Conservation (phyloP, 352 stramenopile species). For the Thalassiosira livingstoniorum region DNA sequence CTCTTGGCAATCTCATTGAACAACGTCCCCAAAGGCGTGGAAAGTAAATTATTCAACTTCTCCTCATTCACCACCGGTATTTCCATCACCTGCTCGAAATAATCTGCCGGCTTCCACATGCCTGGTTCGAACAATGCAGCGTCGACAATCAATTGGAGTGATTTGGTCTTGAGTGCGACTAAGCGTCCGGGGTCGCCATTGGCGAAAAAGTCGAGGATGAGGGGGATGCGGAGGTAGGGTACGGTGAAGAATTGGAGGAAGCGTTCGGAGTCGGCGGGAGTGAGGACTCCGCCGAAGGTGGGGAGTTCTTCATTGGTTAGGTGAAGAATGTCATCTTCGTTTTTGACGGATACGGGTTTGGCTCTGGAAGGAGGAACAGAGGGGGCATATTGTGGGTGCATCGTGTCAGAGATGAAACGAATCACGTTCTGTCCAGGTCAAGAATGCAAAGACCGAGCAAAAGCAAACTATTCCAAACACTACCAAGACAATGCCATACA, state of each 20-base stretch:
- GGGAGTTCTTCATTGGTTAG: slow-evolving; percentile 91
- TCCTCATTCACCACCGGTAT: slow-evolving; percentile 83
- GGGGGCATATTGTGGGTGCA: too few relatives aligned
- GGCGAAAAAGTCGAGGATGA: slow-evolving; percentile 97
- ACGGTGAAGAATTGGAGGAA: slow-evolving; percentile 99
- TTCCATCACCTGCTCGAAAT: slow-evolving; percentile 75
- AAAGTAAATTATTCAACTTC: slow-evolving; percentile 85
- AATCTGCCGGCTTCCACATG: slow-evolving; percentile 88
- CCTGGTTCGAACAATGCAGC: slow-evolving; percentile 90
- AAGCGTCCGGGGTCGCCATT: slow-evolving; percentile 86
- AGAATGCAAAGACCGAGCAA: too few relatives aligned
- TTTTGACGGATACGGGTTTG: slow-evolving; percentile 84
- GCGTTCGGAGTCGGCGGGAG: slow-evolving; percentile 95
- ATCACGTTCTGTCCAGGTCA: too few relatives aligned
- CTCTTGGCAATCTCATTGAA: slow-evolving; percentile 98
- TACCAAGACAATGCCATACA: slow-evolving; percentile 9
- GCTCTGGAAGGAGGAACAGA: slow-evolving; percentile 35
- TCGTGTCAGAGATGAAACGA: too few relatives aligned
- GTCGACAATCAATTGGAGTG: slow-evolving; percentile 90
- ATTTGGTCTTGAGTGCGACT: slow-evolving; percentile 85
- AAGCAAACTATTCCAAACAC: too few relatives aligned
- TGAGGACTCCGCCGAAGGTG: slow-evolving; percentile 96
- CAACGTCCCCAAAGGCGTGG: slow-evolving; percentile 95
- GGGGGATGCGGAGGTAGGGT: slow-evolving; percentile 97
- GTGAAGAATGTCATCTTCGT: slow-evolving; percentile 97